Evolutionary conservation across 108 stramenopile species (phyloP).

Genomic region (Mediolabrus comicus): DNA sequence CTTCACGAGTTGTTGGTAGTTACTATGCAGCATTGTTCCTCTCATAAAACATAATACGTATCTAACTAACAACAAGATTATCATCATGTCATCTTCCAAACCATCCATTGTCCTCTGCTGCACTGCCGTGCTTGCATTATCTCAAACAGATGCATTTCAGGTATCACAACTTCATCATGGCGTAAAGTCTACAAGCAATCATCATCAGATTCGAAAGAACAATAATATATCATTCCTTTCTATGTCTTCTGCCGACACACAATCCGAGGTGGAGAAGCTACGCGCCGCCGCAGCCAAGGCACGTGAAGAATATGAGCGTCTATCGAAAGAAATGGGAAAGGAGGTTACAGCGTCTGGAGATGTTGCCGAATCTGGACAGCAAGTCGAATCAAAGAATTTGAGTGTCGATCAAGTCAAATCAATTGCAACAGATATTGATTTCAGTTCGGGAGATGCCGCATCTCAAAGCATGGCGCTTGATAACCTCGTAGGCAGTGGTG

Average conservation of each 20-base stretch:
- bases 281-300: conserved; percentile 79
- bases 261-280: conserved; percentile 55
- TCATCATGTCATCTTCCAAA: background rate
- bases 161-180: background rate
- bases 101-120: background rate
- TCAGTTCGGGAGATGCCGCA: conserved; percentile 47
- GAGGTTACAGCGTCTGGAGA: conserved; percentile 25
- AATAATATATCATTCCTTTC: conserved; percentile 1
- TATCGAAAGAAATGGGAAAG: conserved; percentile 41
- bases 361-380: conserved; percentile 6
- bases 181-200: background rate
- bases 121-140: background rate
- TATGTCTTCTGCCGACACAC: conserved; percentile 8
- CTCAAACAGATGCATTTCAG: background rate
- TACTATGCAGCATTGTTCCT: too few species aligned
- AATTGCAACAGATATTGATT: conserved; percentile 38
- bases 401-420: conserved; percentile 31
- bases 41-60: too few species aligned
- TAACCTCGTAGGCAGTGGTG: conserved; percentile 43
- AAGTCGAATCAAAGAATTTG: conserved; percentile 17
- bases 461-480: conserved; percentile 52
- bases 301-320: conserved; percentile 71
- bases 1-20: too few species aligned
- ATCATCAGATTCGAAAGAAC: too few species aligned
- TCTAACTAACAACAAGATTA: too few species aligned